These are phyloP conservation scores for Scenedesmus sp. DNA, from an alignment of 163 green algal genomes.

Conservation along the genomic window DNA sequence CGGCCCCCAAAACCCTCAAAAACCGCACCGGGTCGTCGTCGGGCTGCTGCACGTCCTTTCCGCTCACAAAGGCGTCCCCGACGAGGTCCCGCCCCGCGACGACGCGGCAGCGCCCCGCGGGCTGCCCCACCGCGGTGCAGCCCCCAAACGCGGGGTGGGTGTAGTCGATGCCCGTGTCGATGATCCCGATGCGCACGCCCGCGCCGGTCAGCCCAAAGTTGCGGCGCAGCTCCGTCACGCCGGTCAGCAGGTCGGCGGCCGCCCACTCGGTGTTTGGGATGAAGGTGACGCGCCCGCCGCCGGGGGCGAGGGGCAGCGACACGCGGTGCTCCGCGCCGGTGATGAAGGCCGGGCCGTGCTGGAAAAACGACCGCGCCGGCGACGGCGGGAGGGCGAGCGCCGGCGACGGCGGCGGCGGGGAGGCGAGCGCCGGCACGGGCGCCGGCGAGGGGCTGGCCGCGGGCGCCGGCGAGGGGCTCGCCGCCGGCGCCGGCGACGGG, in stretches of 20 bases:
- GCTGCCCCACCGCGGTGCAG: conserved; percentile 14
- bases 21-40: conserved; percentile 29
- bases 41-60: not conserved
- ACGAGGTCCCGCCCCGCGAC: conserved; percentile 23
- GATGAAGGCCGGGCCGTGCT: no score
- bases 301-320: not conserved
- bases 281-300: not conserved
- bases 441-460: no score
- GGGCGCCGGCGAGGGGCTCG: no score
- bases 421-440: no score
- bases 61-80: conserved; percentile 7
- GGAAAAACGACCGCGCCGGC: no score
- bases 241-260: conserved; percentile 20
- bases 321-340: conserved; percentile 10
- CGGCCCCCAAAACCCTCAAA: not conserved
- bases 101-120: conserved; percentile 4
- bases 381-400: no score
- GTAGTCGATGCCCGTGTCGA: conserved; percentile 34
- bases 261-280: conserved; percentile 24
- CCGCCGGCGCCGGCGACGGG: no score
- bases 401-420: no score
- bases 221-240: conserved; percentile 14
- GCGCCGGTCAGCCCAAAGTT: conserved; percentile 29
- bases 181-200: conserved; percentile 11
- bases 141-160: conserved; percentile 21